phyloP scores from a whole-genome alignment of 1,284 basidiomycete species.

The Rhodotorula sp. region DNA sequence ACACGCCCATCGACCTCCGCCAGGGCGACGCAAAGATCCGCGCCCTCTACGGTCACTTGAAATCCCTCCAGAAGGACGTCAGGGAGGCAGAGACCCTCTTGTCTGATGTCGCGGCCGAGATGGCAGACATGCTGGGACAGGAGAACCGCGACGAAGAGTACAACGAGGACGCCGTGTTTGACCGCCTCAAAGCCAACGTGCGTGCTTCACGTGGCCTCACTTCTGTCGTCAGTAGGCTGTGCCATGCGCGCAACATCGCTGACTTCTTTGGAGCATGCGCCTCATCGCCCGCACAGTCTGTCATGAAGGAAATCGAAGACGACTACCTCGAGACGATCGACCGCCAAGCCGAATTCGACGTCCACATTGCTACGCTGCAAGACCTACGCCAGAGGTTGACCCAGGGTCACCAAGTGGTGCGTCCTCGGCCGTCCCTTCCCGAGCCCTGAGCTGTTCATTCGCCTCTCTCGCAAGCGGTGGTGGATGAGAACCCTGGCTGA shows the following conservation, averaged over 20 bases:
- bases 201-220: background rate
- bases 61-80: constrained; percentile 1
- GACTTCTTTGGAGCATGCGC: no score
- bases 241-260: background rate
- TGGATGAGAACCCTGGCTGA: background rate
- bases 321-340: constrained; percentile 24
- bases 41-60: constrained; percentile 2
- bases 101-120: constrained; percentile 14
- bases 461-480: background rate
- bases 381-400: constrained; percentile 18
- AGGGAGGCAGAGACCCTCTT: background rate
- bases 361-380: constrained; percentile 9
- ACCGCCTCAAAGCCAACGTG: constrained; percentile 18
- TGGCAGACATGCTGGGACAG: constrained; percentile 15
- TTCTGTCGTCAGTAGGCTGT: background rate
- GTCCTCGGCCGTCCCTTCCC: background rate
- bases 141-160: constrained; percentile 6
- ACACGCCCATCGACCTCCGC: constrained; percentile 27
- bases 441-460: background rate
- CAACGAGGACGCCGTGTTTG: constrained; percentile 15
- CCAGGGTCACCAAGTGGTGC: constrained; percentile 31
- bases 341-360: constrained; percentile 10
- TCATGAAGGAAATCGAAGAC: constrained; percentile 18
- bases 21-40: constrained; percentile 22
- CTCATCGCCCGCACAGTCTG: background rate